These are phyloP conservation scores for Sclerospora graminicola DNA, from an alignment of 352 stramenopile species.

Conservation along the genomic window DNA sequence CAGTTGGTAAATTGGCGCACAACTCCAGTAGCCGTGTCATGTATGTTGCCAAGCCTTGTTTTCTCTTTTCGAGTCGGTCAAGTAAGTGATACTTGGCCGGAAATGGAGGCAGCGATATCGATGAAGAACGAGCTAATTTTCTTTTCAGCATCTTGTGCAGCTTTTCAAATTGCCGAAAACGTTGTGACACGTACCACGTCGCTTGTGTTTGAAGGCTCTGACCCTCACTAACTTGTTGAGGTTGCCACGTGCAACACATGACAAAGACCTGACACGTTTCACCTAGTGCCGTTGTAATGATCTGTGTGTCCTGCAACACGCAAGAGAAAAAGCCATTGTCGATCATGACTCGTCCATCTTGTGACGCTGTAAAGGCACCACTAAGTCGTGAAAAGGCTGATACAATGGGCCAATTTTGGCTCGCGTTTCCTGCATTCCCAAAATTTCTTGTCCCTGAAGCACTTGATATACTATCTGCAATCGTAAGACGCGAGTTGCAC, in stretches of 20 bases:
- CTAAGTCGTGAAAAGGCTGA: constrained; percentile 5
- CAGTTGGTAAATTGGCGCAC: constrained; percentile 21
- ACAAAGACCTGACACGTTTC: constrained; percentile 25
- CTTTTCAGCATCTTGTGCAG: constrained; percentile 25
- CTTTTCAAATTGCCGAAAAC: constrained; percentile 34
- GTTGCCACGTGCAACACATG: constrained; percentile 26
- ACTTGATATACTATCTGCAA: constrained; percentile 11
- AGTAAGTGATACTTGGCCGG: constrained; percentile 30
- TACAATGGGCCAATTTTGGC: constrained; percentile 7
- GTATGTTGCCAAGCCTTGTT: constrained; percentile 23
- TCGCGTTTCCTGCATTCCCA: no score
- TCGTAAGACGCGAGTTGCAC: constrained; percentile 17
- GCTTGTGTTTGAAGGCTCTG: constrained; percentile 2
- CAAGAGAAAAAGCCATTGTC: constrained; percentile 25
- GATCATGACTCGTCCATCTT: constrained; percentile 19
- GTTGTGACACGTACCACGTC: constrained; percentile 34
- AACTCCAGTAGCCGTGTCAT: constrained; percentile 24
- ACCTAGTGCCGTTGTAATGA: constrained; percentile 12
- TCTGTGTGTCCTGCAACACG: constrained; percentile 20
- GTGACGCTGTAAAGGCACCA: constrained; percentile 10
- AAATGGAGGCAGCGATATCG: constrained; percentile 21
- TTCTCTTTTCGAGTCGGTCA: constrained; percentile 24
- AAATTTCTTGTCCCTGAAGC: not conserved
- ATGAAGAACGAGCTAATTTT: constrained; percentile 12
- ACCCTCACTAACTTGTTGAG: not conserved